Base-by-base conservation (phyloP, 1,284 basidiomycete species). In the Puccinia triticina region DNA sequence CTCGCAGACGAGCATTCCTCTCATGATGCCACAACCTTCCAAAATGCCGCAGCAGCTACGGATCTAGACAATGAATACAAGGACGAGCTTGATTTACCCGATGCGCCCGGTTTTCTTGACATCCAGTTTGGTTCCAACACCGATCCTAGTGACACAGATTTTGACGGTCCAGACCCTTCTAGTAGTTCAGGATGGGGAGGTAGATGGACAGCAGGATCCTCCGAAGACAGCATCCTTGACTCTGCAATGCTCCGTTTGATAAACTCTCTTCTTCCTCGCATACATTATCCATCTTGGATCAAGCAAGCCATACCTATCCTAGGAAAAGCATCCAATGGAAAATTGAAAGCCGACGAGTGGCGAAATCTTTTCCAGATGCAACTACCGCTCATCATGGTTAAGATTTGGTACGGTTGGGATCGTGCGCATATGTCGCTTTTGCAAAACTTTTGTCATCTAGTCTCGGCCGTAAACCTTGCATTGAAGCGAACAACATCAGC, bases 311-410 rank as follows among this genome's bases (percentile, higher is more conserved):
- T 80, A 0, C 83, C 53, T 16, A n/a, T 29, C 1, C 59, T 84
- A 26, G 84, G 78, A 2, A 72, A 71, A 5, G 67, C 57, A 16
- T 61, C 40, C 0, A 61, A 77, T 64, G 83, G 84, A 29, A 76
- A 77, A 34, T 67, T 84, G 3, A 83, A 79, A 71, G 84, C 84
- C 0, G 69, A 84, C 32, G 83, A 84, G 48, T 84, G 84, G 77
- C 57, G 79, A 5, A 66, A 78, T 34, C 61, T 69, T 21, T 78
- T 78, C 50, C 46, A 43, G 11, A 78, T 78, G 26, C 61, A 78
- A 69, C 34, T 82, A 23, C 73, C 80, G 7, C 53, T 66, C 14
- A 82, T 76, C 43, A 43, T 82, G 4, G n/a, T 40, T 5, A 59
- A 67, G 5, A 16, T 67, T 26, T 81, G 71, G 69, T 18, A 29